Percentiles rank a stretch among this genome's conserved stretches.
These are phyloP conservation scores for Moniliella sp. DNA, from an alignment of 1,284 basidiomycete genomes.

Conservation along the genomic window DNA sequence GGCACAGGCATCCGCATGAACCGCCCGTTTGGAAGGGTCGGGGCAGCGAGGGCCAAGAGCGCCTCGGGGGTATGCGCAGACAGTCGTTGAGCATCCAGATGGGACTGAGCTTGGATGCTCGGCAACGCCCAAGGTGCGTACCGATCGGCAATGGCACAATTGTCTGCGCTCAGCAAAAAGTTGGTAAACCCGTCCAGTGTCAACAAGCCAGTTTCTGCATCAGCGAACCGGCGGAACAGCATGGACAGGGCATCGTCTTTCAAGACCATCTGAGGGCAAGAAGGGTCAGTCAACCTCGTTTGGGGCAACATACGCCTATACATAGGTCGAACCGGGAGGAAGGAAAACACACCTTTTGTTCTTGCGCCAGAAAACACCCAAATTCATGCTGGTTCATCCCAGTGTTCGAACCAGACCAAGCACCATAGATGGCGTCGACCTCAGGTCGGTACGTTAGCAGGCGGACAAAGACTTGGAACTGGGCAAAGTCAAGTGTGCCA, in stretches of 20 bases:
- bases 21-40: constrained; percentile 38
- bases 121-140: constrained; percentile 2
- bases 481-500: constrained; percentile 55
- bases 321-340: too few species aligned
- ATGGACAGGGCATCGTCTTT: constrained; percentile 6
- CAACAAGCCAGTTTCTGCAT: constrained; percentile 4
- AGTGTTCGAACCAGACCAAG: not conserved
- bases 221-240: constrained; percentile 9
- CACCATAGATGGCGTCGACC: constrained; percentile 40
- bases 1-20: too few species aligned
- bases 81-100: not conserved
- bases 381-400: constrained; percentile 3
- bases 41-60: constrained; percentile 31
- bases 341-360: constrained; percentile 9
- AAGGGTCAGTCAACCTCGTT: not conserved
- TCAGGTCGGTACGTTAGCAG: constrained; percentile 63
- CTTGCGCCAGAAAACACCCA: constrained; percentile 11
- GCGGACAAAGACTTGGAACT: constrained; percentile 68
- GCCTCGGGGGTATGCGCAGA: not conserved
- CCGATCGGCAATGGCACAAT: constrained; percentile 13
- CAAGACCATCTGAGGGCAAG: constrained; percentile 1
- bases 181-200: constrained; percentile 18
- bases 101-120: not conserved
- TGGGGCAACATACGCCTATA: not conserved
- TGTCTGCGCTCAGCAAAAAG: constrained; percentile 24